Evolutionary conservation across 2,329 filamentous ascomycete species (phyloP).

Genomic region (Fusarium ambrosium): DNA sequence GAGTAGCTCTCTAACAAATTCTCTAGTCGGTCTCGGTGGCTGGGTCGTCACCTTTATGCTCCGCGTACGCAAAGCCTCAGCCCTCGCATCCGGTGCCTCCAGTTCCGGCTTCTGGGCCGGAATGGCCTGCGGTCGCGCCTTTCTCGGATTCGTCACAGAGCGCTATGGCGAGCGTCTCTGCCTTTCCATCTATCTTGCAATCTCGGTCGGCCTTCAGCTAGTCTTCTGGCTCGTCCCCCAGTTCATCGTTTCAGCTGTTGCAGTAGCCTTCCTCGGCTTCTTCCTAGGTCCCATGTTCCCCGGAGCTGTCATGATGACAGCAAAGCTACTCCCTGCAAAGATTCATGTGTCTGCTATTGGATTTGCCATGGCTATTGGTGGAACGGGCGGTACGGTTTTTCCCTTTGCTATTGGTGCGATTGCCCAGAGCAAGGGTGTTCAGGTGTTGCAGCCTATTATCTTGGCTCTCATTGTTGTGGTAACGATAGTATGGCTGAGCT

Average conservation of each 20-base stretch:
- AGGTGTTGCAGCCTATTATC: conserved; percentile 65
- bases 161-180: conserved; percentile 74
- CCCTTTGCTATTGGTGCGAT: conserved; percentile 74
- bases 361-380: conserved; percentile 80
- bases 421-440: conserved; percentile 63
- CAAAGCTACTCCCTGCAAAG: conserved; percentile 77
- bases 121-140: conserved; percentile 76
- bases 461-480: conserved; percentile 58
- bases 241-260: conserved; percentile 70
- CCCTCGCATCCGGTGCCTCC: conserved; percentile 79
- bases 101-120: conserved; percentile 86
- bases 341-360: conserved; percentile 81
- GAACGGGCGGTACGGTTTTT: conserved; percentile 74
- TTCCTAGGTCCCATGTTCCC: conserved; percentile 83
- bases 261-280: conserved; percentile 78
- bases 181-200: conserved; percentile 70
- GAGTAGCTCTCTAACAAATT: conserved; percentile 33
- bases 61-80: conserved; percentile 72
- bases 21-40: conserved; percentile 73
- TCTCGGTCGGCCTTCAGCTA: conserved; percentile 73
- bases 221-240: conserved; percentile 70
- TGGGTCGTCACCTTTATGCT: conserved; percentile 89
- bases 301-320: conserved; percentile 76
- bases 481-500: conserved; percentile 52
- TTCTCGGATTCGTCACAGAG: conserved; percentile 78